Evolutionary conservation across 345 rosid species (phyloP).

Genomic region (Rhodamnia rubescens): DNA sequence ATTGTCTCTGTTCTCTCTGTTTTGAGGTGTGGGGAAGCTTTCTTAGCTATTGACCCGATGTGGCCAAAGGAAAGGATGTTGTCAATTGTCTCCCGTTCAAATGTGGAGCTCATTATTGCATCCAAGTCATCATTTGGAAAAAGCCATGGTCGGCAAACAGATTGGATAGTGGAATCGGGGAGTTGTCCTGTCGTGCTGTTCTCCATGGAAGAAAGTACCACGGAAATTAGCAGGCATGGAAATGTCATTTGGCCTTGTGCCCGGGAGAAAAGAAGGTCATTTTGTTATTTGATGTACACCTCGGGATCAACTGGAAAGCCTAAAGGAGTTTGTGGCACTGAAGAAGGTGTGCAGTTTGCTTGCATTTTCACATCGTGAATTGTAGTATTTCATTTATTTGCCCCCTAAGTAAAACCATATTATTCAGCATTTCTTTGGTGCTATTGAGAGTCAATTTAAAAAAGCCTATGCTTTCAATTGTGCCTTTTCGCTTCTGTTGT

Average conservation of each 20-base stretch:
- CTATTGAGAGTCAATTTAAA: not conserved
- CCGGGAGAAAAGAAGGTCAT: slow-evolving; percentile 27
- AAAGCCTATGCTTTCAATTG: not conserved
- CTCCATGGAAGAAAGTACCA: slow-evolving; percentile 30
- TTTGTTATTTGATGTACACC: slow-evolving; percentile 84
- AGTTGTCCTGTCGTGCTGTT: slow-evolving; percentile 37
- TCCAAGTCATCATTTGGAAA: slow-evolving; percentile 30
- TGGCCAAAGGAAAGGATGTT: slow-evolving; percentile 80
- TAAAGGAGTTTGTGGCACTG: slow-evolving; percentile 90
- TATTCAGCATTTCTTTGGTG: not conserved
- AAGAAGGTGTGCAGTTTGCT: slow-evolving; percentile 42
- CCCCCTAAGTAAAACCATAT: not conserved
- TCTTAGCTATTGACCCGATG: slow-evolving; percentile 74
- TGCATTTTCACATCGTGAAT: not conserved
- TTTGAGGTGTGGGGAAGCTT: slow-evolving; percentile 75
- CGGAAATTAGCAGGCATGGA: not conserved
- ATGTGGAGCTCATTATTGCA: slow-evolving; percentile 41
- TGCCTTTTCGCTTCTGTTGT: not conserved
- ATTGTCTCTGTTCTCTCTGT: slow-evolving; percentile 67
- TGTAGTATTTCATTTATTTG: not conserved
- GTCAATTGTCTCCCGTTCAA: slow-evolving; percentile 38
- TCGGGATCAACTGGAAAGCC: slow-evolving; percentile 93
- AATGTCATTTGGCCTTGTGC: slow-evolving; percentile 48
- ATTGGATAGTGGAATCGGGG: slow-evolving; percentile 36
- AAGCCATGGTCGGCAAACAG: slow-evolving; percentile 19